Conservation (phyloP, 73 alveolate genomes). For the Uronychia setigera region DNA sequence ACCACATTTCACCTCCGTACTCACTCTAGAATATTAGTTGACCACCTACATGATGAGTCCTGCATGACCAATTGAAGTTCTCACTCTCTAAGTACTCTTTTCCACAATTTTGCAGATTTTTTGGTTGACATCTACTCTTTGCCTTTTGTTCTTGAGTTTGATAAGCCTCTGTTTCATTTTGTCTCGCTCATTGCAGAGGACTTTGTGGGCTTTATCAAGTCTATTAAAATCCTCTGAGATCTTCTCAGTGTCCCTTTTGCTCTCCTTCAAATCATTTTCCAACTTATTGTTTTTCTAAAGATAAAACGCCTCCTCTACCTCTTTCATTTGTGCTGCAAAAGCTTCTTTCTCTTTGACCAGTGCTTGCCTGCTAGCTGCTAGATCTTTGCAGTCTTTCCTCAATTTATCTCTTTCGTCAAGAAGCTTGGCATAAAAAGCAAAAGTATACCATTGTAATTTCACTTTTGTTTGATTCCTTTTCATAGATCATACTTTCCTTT, state of each 20-base stretch:
- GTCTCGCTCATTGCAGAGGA: conserved; percentile 49
- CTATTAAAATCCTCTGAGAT: conserved; percentile 26
- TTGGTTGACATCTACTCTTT: conserved; percentile 47
- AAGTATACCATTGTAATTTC: neutral
- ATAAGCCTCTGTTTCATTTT: conserved; percentile 56
- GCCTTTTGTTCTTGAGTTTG: conserved; percentile 50
- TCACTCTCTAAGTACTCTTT: conserved; percentile 67
- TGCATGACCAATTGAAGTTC: conserved; percentile 80
- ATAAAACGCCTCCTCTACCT: neutral
- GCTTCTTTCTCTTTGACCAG: conserved; percentile 37
- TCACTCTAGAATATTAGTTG: conserved; percentile 5
- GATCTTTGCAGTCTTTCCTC: conserved; percentile 34
- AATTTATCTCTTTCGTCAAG: conserved; percentile 31
- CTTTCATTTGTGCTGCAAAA: conserved; percentile 19
- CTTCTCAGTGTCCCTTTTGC: neutral
- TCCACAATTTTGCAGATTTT: conserved; percentile 80
- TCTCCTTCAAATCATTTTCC: conserved; percentile 17
- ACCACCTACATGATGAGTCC: conserved; percentile 47
- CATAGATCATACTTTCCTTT: neutral
- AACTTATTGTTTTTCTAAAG: neutral
- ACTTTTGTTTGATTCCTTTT: neutral
- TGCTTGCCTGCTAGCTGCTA: conserved; percentile 17
- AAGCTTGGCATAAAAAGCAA: neutral
- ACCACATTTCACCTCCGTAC: conserved; percentile 75
- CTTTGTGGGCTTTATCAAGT: conserved; percentile 44